phyloP scores from a whole-genome alignment of 257 asterid species.

The Rhazya stricta region DNA sequence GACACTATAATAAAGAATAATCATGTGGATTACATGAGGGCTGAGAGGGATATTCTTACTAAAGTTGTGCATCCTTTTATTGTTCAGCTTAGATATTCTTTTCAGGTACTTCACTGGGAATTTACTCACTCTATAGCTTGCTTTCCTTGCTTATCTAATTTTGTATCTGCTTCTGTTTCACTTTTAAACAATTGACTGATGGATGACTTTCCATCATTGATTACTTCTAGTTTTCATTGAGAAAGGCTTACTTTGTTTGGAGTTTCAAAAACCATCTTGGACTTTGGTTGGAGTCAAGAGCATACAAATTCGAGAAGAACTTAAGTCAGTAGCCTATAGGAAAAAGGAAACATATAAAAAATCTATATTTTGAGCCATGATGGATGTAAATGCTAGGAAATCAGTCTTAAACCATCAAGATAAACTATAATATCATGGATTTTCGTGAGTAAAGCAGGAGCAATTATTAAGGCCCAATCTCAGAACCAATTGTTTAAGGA shows the following conservation, averaged over 20 bases:
- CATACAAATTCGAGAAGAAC: not conserved
- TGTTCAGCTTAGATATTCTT: slow-evolving; percentile 78
- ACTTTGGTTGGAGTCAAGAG: not conserved
- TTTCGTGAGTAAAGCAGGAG: not conserved
- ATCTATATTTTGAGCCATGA: not conserved
- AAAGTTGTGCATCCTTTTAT: slow-evolving; percentile 87
- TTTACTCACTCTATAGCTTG: not conserved
- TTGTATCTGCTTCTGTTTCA: not conserved
- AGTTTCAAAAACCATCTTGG: not conserved
- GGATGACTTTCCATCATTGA: not conserved
- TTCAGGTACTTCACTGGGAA: slow-evolving; percentile 47
- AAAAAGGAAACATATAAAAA: not conserved
- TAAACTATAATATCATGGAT: not conserved
- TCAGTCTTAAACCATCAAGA: not conserved
- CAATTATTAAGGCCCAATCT: not conserved
- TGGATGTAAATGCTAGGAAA: not conserved
- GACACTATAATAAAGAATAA: slow-evolving; percentile 83
- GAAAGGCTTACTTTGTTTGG: not conserved
- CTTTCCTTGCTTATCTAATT: not conserved
- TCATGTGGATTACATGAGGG: slow-evolving; percentile 89
- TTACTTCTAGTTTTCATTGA: not conserved
- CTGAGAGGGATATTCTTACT: slow-evolving; percentile 90
- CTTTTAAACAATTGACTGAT: not conserved
- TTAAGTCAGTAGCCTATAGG: not conserved
- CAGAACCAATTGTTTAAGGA: not conserved